Evolutionary conservation across 1,139 yeast genomes (phyloP), one percentile per base, ranked within the genome.

Genomic region (Petasospora rhodanensis): DNA sequence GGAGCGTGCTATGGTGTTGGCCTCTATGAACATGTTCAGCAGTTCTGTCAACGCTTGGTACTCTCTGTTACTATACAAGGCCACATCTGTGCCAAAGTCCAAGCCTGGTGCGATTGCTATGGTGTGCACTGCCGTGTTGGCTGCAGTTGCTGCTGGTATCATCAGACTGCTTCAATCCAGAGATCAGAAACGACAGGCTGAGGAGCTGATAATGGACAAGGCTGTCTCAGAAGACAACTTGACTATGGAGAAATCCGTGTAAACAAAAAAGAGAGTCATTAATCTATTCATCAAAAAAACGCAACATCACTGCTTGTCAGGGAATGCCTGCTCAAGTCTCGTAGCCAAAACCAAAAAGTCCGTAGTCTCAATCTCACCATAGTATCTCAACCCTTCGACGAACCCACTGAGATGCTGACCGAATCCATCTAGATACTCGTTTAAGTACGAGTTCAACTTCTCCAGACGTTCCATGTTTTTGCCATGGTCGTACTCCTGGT

Each of bases 31-130:
- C 51, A 73, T 74, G 78, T 73, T 73, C 44, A 68, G 75, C 26
- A 72, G 73, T 47, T 77, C 78, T 2, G 73, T 73, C 11, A 74
- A 73, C 51, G 79, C 79, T 2, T 75, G 80, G 80, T 74, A 79
- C 79, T 66, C 76, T 1, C 47, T 75, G 15, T 36, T 75, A 4
- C 73, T 75, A 47, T 75, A 61, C 44, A 57, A 66, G 14, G 77
- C 78, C 2, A 57, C 66, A 7, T 64, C 66, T 27, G 77, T 65
- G 2, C 80, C 80, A 0, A 56, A 58, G 32, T 73, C 69, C 43
- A 60, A 56, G 33, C 66, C 62, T 28, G 81, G 80, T 17, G 66
- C 75, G 39, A 73, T 66, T 46, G 79, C 81, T 1, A 67, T 76
- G 66, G 49, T 76, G 34, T 75, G 70, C 3, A 75, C 81, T 0